A percentile compares a stretch with the other conserved stretches of the same genome.
phyloP scores from a whole-genome alignment of 2,329 filamentous ascomycete genomes.

The Fusarium sp. region DNA sequence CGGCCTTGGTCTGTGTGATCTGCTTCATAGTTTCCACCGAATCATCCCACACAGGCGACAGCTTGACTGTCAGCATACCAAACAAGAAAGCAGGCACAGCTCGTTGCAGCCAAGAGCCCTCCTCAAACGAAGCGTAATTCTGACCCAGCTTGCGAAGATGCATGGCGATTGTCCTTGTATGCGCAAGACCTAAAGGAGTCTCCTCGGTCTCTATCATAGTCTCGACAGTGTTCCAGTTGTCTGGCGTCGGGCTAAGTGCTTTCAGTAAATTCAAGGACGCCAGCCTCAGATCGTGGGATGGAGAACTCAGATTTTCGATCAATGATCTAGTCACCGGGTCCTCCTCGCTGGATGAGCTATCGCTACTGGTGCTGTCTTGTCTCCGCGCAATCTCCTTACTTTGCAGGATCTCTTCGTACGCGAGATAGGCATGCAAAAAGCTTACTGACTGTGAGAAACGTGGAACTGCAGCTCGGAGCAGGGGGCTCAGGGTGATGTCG shows the following conservation, averaged over 20 bases:
- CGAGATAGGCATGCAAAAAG: conserved; percentile 71
- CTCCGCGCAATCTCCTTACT: conserved; percentile 26
- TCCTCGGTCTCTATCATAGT: conserved; percentile 83
- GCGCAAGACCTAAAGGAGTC: conserved; percentile 79
- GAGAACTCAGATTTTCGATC: conserved; percentile 76
- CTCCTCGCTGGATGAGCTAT: conserved; percentile 56
- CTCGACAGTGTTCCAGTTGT: conserved; percentile 43
- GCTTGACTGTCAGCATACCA: conserved; percentile 84
- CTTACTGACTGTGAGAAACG: conserved; percentile 71
- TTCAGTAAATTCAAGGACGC: conserved; percentile 77
- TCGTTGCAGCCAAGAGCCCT: conserved; percentile 71
- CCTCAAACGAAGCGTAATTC: conserved; percentile 67
- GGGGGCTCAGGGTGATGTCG: conserved; percentile 69
- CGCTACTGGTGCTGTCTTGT: conserved; percentile 51
- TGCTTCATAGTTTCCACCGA: conserved; percentile 78
- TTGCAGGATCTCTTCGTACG: conserved; percentile 59
- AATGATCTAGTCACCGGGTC: conserved; percentile 72
- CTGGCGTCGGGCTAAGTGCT: conserved; percentile 55
- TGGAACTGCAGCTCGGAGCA: conserved; percentile 72
- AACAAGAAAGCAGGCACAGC: conserved; percentile 87
- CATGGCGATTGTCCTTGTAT: conserved; percentile 81
- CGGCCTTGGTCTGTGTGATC: conserved; percentile 74
- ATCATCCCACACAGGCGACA: conserved; percentile 90
- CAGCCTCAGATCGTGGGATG: conserved; percentile 78
- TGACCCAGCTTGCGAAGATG: conserved; percentile 80